Percentiles rank a stretch among this genome's conserved stretches.
These are phyloP conservation scores for Saussurea involucrata DNA, from an alignment of 129 eudicot species.

Conservation along the genomic window DNA sequence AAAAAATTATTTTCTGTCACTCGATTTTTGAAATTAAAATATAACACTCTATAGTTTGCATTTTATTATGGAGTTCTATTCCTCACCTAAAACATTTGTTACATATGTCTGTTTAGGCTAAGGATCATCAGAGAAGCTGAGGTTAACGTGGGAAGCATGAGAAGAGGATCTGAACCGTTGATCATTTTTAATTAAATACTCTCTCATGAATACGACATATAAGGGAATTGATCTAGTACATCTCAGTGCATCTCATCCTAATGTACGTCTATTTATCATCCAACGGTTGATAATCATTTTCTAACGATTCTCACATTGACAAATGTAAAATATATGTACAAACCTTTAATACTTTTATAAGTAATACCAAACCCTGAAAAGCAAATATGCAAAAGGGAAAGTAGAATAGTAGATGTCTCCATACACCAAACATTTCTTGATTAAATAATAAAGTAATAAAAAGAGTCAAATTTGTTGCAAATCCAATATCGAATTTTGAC, in stretches of 20 bases:
- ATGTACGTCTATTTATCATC: too few relatives aligned
- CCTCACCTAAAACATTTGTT: background rate
- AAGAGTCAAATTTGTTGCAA: conserved; percentile 23
- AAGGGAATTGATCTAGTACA: too few relatives aligned
- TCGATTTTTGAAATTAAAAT: background rate
- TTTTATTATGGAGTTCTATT: background rate
- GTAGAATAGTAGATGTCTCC: conserved; percentile 28
- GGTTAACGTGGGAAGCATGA: too few relatives aligned
- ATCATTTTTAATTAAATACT: too few relatives aligned
- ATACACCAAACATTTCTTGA: conserved; percentile 21
- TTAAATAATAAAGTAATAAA: conserved; percentile 19
- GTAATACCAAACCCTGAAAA: background rate
- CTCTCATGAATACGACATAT: too few relatives aligned
- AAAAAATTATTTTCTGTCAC: background rate
- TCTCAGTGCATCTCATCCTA: too few relatives aligned
- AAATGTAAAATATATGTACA: background rate
- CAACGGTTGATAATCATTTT: too few relatives aligned
- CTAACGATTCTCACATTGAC: too few relatives aligned
- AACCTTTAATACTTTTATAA: background rate
- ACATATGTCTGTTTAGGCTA: background rate
- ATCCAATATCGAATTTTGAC: conserved; percentile 19
- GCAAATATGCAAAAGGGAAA: background rate
- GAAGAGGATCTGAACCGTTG: too few relatives aligned
- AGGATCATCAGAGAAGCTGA: too few relatives aligned
- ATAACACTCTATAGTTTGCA: background rate